Evolutionary conservation across 345 rosid species (phyloP).

Genomic region (Linum lewisii): DNA sequence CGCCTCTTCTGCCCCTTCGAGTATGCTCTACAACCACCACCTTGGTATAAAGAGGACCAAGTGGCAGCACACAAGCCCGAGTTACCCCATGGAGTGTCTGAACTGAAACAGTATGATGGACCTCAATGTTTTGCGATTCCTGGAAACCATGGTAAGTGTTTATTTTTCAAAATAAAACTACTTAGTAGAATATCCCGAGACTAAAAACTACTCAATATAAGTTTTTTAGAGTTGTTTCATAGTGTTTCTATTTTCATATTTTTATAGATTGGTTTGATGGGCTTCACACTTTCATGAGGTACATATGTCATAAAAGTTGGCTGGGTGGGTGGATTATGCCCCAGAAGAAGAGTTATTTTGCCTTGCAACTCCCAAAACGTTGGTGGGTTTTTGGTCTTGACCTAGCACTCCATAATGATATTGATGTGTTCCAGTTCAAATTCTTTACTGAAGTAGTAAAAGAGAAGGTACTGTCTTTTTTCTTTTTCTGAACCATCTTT

Average conservation of each 20-base stretch:
- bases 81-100: constrained; percentile 56
- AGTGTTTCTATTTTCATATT: constrained; percentile 8
- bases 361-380: constrained; percentile 78
- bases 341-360: constrained; percentile 96
- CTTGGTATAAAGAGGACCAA: constrained; percentile 61
- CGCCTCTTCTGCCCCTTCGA: constrained; percentile 92
- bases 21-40: constrained; percentile 92
- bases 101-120: constrained; percentile 75
- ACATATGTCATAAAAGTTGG: constrained; percentile 97
- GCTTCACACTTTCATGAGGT: constrained; percentile 94
- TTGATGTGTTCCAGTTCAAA: constrained; percentile 96
- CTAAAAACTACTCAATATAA: neutral
- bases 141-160: constrained; percentile 89
- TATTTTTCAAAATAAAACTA: constrained; percentile 9
- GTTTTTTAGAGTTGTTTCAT: neutral
- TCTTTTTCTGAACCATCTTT: neutral
- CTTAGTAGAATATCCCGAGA: neutral
- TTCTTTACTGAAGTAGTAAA: constrained; percentile 75
- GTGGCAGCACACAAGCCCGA: constrained; percentile 86
- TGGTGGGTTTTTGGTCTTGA: constrained; percentile 99
- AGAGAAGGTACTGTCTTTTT: constrained; percentile 49
- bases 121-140: constrained; percentile 94
- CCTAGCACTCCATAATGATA: constrained; percentile 93
- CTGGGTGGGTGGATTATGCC: constrained; percentile 99
- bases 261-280: constrained; percentile 96